phyloP scores from a whole-genome alignment of 2,329 filamentous ascomycete genomes.

The Elsinoe ampelina region DNA sequence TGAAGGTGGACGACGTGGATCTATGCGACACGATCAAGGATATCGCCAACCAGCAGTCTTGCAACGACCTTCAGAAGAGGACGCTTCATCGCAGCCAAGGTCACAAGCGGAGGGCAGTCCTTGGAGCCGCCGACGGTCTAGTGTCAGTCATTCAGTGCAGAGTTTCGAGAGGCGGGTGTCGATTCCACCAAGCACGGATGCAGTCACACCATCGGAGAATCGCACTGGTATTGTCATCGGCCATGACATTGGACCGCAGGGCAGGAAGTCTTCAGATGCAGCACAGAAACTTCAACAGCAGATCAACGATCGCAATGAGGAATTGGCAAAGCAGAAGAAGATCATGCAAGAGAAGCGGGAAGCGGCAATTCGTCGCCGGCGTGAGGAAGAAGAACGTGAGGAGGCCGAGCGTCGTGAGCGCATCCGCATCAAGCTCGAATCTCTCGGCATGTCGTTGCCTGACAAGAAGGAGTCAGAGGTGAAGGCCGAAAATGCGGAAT shows the following conservation, averaged over 20 bases:
- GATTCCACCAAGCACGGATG: slow-evolving; percentile 39
- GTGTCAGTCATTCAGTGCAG: slow-evolving; percentile 70
- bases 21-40: slow-evolving; percentile 56
- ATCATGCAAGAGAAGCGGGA: slow-evolving; percentile 64
- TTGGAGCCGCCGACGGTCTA: slow-evolving; percentile 73
- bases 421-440: slow-evolving; percentile 62
- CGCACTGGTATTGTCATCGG: slow-evolving; percentile 21
- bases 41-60: slow-evolving; percentile 67
- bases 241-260: slow-evolving; percentile 21
- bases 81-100: slow-evolving; percentile 84
- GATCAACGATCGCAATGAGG: slow-evolving; percentile 21
- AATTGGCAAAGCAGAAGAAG: slow-evolving; percentile 15
- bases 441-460: slow-evolving; percentile 48
- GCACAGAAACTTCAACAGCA: slow-evolving; percentile 55
- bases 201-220: slow-evolving; percentile 31
- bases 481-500: neutral
- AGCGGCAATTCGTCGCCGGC: slow-evolving; percentile 54
- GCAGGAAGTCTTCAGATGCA: slow-evolving; percentile 35
- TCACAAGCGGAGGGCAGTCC: slow-evolving; percentile 52
- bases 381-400: slow-evolving; percentile 61
- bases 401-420: slow-evolving; percentile 63
- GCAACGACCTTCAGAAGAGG: slow-evolving; percentile 61
- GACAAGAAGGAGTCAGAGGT: slow-evolving; percentile 14
- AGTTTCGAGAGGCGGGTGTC: slow-evolving; percentile 57
- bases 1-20: slow-evolving; percentile 58